phyloP scores from a whole-genome alignment of 768 basidiomycete genomes.

The Kwoniella botswanensis region DNA sequence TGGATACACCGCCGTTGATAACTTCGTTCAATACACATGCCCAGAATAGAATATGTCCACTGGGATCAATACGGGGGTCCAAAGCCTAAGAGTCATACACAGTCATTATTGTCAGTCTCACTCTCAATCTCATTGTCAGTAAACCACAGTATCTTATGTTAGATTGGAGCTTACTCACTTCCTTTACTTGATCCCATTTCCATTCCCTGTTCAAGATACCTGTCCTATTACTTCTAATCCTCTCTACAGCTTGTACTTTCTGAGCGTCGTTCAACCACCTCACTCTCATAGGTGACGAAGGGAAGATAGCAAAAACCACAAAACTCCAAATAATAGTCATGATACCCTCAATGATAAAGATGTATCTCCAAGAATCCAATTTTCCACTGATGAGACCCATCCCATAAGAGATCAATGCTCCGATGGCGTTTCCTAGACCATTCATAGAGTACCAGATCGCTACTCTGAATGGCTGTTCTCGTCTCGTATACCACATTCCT shows the following conservation, averaged over 20 bases:
- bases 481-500: slow-evolving; percentile 51
- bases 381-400: slow-evolving; percentile 11
- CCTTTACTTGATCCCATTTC: slow-evolving; percentile 38
- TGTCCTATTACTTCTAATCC: slow-evolving; percentile 40
- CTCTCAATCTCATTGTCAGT: not conserved
- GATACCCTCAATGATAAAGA: slow-evolving; percentile 14
- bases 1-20: slow-evolving; percentile 16
- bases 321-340: slow-evolving; percentile 14
- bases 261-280: slow-evolving; percentile 37
- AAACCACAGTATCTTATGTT: not conserved
- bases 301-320: slow-evolving; percentile 9
- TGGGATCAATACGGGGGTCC: slow-evolving; percentile 14
- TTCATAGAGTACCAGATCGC: slow-evolving; percentile 57
- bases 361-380: slow-evolving; percentile 14
- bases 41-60: slow-evolving; percentile 9
- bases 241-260: slow-evolving; percentile 33
- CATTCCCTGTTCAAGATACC: slow-evolving; percentile 37
- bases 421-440: slow-evolving; percentile 58
- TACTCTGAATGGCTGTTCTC: slow-evolving; percentile 57
- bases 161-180: slow-evolving; percentile 12
- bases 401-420: slow-evolving; percentile 51
- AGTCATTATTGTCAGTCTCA: not conserved
- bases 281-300: slow-evolving; percentile 16
- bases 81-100: not conserved
- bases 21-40: slow-evolving; percentile 15